Base-by-base conservation (phyloP, 805 yeast genomes). In the Schizosaccharomyces japonicus region DNA sequence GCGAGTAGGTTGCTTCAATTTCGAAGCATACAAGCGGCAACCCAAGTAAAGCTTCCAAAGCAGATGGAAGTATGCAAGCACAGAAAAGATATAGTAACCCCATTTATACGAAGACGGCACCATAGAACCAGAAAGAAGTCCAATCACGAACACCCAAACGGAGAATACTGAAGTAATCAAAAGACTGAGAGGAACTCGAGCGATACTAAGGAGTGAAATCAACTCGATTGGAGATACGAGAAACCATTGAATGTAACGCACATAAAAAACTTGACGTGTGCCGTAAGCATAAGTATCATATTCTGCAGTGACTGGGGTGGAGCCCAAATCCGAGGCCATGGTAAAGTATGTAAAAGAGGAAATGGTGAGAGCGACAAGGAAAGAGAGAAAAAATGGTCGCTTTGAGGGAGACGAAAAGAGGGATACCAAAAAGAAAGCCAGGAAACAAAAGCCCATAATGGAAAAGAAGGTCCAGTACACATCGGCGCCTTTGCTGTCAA, bases 251-350 rank as follows among this genome's bases (percentile, higher is more conserved):
- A 72, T 63, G 55, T 61, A 72, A 58, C 70, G 68, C 7, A 69
- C 69, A 52, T 73, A 73, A 57, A 73, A 73, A 55, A 73, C 60
- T 58, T 73, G 75, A 59, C 79, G 67, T 23, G 56, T 54, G 32
- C 63, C 55, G 39, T 66, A 65, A 6, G 58, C 56, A 47, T 65
- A 69, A 57, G 71, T 75, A 48, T 64, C 56, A 58, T 72, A 73
- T 53, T 72, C 75, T 36, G 63, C 63, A 10, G 58, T 58, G 44
- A 66, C 61, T 40, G 62, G 64, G 40, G 77, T 59, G 63, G 67
- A 70, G 60, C 79, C 78, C 50, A 73, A 64, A 56, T 73, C 64
- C 28, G 78, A 69, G 44, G 79, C 78, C 56, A 69, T 57, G 2
- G 78, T 71, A 57, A 65, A 73, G 57, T 73, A 73, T 32, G 72